Percentiles rank a stretch among this genome's conserved stretches.
Conservation (phyloP, 1,284 basidiomycete species). For the Porogramme epimiltina region DNA sequence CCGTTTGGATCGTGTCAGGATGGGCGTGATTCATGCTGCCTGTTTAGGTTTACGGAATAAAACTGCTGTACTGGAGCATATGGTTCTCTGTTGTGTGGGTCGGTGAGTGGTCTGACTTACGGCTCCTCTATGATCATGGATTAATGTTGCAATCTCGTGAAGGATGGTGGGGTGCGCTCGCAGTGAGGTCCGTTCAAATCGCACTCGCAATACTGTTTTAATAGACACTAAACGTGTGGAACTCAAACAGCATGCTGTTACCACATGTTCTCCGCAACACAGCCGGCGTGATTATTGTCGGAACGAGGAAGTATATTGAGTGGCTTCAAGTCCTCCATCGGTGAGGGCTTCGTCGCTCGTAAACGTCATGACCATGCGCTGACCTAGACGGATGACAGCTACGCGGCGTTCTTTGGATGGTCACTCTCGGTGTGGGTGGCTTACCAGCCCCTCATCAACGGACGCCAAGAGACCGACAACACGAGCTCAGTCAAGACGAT, state of each 20-base stretch:
- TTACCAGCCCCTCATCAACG: slow-evolving; percentile 67
- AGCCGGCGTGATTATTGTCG: slow-evolving; percentile 73
- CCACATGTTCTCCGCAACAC: slow-evolving; percentile 63
- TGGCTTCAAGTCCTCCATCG: slow-evolving; percentile 71
- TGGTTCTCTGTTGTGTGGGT: slow-evolving; percentile 83
- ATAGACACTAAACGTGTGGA: slow-evolving; percentile 1
- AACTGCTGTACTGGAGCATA: slow-evolving; percentile 84
- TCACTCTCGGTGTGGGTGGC: slow-evolving; percentile 66
- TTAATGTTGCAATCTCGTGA: slow-evolving; percentile 13
- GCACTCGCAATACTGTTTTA: neutral
- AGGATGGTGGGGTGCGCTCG: slow-evolving; percentile 85
- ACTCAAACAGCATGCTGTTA: slow-evolving; percentile 56
- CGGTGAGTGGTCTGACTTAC: slow-evolving; percentile 39
- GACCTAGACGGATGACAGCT: too few species aligned
- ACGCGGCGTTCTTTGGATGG: slow-evolving; percentile 78
- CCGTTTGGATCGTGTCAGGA: too few species aligned
- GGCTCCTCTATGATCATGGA: slow-evolving; percentile 1
- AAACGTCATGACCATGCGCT: neutral
- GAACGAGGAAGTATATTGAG: slow-evolving; percentile 72
- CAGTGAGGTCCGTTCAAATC: slow-evolving; percentile 53
- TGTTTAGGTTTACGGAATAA: slow-evolving; percentile 57
- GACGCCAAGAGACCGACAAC: slow-evolving; percentile 36
- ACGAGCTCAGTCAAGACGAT: slow-evolving; percentile 37
- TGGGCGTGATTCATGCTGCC: neutral
- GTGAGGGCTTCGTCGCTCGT: slow-evolving; percentile 35